Percentiles rank a stretch among this genome's conserved stretches.
These are phyloP conservation scores for Diaporthe ilicicola DNA, from an alignment of 2,329 filamentous ascomycete species.

Conservation along the genomic window DNA sequence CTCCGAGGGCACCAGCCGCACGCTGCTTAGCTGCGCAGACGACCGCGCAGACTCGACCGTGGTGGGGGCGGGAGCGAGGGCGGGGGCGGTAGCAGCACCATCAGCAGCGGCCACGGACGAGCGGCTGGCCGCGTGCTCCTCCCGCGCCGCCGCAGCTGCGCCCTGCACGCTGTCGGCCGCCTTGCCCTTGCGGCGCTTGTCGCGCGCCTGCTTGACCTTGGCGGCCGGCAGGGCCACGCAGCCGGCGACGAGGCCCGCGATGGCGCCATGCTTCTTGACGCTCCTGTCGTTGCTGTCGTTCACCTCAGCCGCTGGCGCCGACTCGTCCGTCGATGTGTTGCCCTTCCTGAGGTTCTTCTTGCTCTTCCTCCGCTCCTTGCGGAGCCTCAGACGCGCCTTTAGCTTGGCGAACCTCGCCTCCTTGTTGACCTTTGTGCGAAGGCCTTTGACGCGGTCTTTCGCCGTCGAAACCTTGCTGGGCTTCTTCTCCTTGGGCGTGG, in stretches of 20 bases:
- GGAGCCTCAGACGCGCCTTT: neutral
- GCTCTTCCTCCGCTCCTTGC: conserved; percentile 2
- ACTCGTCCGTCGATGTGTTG: neutral
- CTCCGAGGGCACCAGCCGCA: conserved; percentile 9
- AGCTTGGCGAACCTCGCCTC: neutral
- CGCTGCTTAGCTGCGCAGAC: neutral
- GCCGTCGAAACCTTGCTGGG: neutral
- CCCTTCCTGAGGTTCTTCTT: conserved; percentile 4
- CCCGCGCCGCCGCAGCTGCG: neutral
- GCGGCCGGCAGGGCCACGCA: conserved; percentile 10
- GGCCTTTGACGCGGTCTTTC: neutral
- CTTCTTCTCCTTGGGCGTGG: conserved; percentile 11
- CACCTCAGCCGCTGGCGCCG: neutral
- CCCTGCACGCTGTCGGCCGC: conserved; percentile 3
- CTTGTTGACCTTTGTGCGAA: conserved; percentile 22
- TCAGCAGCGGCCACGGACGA: neutral
- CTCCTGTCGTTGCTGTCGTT: neutral
- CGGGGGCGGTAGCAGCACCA: too few relatives aligned
- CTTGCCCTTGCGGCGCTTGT: conserved; percentile 18
- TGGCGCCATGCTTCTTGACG: conserved; percentile 15
- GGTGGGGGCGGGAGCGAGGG: too few relatives aligned
- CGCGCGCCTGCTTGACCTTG: conserved; percentile 17
- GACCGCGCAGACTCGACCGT: neutral
- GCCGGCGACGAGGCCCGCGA: conserved; percentile 13
- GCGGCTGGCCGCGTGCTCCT: conserved; percentile 2